Evolutionary conservation across 208 protist genomes (phyloP).

Genomic region (Jaenimonas drosophilae): DNA sequence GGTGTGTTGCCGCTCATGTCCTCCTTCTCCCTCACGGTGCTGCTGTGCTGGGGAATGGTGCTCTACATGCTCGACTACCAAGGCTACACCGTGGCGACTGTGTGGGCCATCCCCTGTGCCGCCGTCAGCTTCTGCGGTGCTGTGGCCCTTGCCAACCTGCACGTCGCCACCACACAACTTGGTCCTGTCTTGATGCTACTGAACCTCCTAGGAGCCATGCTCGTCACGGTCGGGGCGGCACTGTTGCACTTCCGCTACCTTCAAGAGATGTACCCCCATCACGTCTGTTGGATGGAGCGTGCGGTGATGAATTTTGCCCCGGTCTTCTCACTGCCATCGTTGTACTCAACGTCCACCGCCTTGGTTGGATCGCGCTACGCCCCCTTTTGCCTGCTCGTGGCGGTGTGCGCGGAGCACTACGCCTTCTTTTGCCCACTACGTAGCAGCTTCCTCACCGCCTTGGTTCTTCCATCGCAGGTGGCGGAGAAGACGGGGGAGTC

Average conservation of each 20-base stretch:
- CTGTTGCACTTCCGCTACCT: slow-evolving; percentile 81
- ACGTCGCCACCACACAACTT: slow-evolving; percentile 32
- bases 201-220: slow-evolving; percentile 28
- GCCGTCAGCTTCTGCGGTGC: slow-evolving; percentile 25
- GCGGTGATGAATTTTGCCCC: slow-evolving; percentile 47
- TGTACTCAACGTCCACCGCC: slow-evolving; percentile 51
- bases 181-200: slow-evolving; percentile 61
- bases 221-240: slow-evolving; percentile 19
- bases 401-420: slow-evolving; percentile 49
- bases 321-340: slow-evolving; percentile 48
- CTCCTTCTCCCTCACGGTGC: slow-evolving; percentile 35
- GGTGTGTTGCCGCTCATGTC: slow-evolving; percentile 76
- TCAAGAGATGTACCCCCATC: slow-evolving; percentile 57
- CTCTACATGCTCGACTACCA: slow-evolving; percentile 79
- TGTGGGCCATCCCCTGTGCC: slow-evolving; percentile 39
- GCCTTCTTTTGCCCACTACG: slow-evolving; percentile 63
- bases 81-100: slow-evolving; percentile 37
- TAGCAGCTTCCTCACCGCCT: slow-evolving; percentile 54
- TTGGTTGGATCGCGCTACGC: slow-evolving; percentile 57
- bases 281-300: slow-evolving; percentile 60
- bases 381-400: slow-evolving; percentile 43
- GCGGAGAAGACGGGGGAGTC: slow-evolving; percentile 5
- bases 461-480: background rate
- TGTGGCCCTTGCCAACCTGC: slow-evolving; percentile 67
- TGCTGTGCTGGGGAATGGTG: slow-evolving; percentile 48